Base-by-base conservation (phyloP, 495 filamentous ascomycete genomes). In the Hypoxylon trugodes region DNA sequence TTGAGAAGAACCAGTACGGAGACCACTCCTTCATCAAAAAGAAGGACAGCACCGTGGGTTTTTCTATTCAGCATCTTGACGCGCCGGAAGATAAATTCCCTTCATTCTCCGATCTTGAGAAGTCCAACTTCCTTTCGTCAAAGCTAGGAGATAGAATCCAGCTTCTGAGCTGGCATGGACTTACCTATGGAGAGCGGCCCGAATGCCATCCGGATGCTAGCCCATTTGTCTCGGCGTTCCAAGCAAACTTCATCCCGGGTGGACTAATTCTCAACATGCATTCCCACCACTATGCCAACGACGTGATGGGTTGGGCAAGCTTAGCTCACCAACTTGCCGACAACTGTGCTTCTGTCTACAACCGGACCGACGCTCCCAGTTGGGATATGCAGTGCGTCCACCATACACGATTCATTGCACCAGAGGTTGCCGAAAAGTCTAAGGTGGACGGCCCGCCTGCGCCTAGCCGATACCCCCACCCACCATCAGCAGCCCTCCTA, bases 251-350 rank as follows among this genome's bases (percentile, higher is more conserved):
- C 25, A 73, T 80, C 19, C 74, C 50, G 1, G 77, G 79, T 4
- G 77, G 77, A 0, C 45, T 80, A 13, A 65, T 79, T 15, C 74
- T 81, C 59, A 74, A 72, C 49, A 77, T 76, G 66, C 75, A 79
- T 48, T 64, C 72, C 50, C 79, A 79, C 54, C 79, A 82, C 52
- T 79, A 75, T 55, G 52, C 73, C 48, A 76, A 77, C 53, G 78
- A 81, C 52, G 66, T 79, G 4, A 78, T 77, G 73, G 77, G 75
- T 9, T 78, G 74, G 73, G 69, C 75, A 8, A 61, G 72, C 8
- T 68, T 77, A 18, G 49, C 68, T 0, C 69, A 74, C 25, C 77
- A 81, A 36, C 68, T 80, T 12, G 77, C 77, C 6, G 78, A 81
- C 28, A 77, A 81, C 59, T 81, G 77, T 61, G 54, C 54, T 22